phyloP scores from a whole-genome alignment of 371 early-diverging fungal species.

The Mucor lusitanicus region DNA sequence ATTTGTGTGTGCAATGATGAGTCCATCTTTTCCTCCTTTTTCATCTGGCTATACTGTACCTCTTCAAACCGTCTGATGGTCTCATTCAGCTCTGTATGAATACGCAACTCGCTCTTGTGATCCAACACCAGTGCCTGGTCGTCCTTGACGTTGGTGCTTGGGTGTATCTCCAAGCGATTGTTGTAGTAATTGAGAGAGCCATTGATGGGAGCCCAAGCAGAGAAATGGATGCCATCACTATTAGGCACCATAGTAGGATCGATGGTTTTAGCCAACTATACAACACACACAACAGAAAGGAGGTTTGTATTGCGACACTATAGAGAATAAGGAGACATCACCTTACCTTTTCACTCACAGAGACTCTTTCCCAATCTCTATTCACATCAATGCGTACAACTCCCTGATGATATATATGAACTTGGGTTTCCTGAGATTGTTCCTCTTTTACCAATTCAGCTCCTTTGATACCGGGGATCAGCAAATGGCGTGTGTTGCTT shows the following conservation, averaged over 20 bases:
- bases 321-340: neutral
- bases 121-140: constrained; percentile 15
- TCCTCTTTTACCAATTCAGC: constrained; percentile 27
- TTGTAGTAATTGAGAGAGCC: constrained; percentile 29
- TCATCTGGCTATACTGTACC: constrained; percentile 15
- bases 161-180: constrained; percentile 23
- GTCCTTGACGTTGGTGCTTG: constrained; percentile 14
- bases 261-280: constrained; percentile 25
- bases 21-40: neutral
- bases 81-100: constrained; percentile 19
- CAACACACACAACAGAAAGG: neutral
- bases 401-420: constrained; percentile 28
- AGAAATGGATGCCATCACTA: constrained; percentile 7
- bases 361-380: constrained; percentile 34
- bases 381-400: constrained; percentile 29
- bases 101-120: constrained; percentile 8
- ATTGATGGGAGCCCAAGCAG: constrained; percentile 27
- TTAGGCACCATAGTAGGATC: constrained; percentile 13
- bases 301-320: neutral
- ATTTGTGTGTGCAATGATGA: neutral
- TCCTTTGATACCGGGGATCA: constrained; percentile 31
- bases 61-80: constrained; percentile 28
- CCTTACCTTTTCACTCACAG: constrained; percentile 39
- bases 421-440: constrained; percentile 8
- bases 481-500: constrained; percentile 11